Evolutionary conservation across 2,329 filamentous ascomycete genomes (phyloP), one percentile per base, ranked within the genome.

Genomic region (Sporothrix inflata): DNA sequence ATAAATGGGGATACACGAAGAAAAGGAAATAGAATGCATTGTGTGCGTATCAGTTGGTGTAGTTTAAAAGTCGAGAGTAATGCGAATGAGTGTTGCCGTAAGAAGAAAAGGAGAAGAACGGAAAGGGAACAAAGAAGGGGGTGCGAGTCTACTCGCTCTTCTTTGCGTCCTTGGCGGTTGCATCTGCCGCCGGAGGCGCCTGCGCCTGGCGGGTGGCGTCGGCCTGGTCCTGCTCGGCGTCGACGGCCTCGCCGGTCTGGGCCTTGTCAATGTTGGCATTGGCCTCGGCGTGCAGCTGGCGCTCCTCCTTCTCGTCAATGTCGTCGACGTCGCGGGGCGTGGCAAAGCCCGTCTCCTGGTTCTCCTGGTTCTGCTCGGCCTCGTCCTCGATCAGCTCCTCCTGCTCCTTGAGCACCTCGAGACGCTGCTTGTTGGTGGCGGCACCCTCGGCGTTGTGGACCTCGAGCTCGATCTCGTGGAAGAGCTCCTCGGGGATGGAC

Each of bases 381-480:
- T 99, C 96, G 80, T 99, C 96, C 75, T 97, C 91, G 73, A 99
- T 99, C 75, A 99, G 89, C 81, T 98, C 96, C 82, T 99, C 93
- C 85, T 99, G 96, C 85, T 99, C 96, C 88, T 94, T 97, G 80
- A 99, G 88, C 19, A 99, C 96, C 85, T 99, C 96, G 55, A 99
- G 91, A 81, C 96, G 92, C 86, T 98, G 96, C 88, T 97, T 98
- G 89, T 99, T 99, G 76, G 96, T 99, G 30, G 96, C 96, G 12
- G 94, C 95, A 74, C 96, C 96, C 84, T 99, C 96, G 66, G 95
- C 94, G 74, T 91, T 97, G 86, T 98, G 94, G 11, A 99, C 94
- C 84, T 99, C 96, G 42, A 99, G 91, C 83, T 98, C 96, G 75
- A 99, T 98, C 85, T 99, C 96, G 86, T 99, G 96, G 92, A 97